phyloP scores from a whole-genome alignment of 106 monocot genomes.

The Vanilla planifolia region DNA sequence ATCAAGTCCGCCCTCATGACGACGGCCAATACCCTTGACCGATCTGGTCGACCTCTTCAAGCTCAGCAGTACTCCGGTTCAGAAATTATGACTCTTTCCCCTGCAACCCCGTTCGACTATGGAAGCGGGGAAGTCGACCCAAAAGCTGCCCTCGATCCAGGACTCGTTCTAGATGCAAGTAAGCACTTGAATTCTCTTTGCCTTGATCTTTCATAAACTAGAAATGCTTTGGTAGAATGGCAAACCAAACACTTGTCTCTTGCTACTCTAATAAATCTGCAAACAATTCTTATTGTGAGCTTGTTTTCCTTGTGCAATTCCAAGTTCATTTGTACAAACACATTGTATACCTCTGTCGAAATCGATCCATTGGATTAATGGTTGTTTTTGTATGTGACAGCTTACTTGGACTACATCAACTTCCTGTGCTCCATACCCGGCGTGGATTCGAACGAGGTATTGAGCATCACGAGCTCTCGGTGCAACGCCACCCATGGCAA shows the following conservation, averaged over 20 bases:
- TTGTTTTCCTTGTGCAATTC: neutral
- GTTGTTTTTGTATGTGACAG: slow-evolving; percentile 23
- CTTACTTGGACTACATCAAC: slow-evolving; percentile 69
- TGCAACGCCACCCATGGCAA: slow-evolving; percentile 44
- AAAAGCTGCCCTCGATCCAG: slow-evolving; percentile 84
- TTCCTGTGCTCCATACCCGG: slow-evolving; percentile 78
- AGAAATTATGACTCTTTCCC: slow-evolving; percentile 44
- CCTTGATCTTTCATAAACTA: neutral
- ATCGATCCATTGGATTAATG: neutral
- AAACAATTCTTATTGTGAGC: no score
- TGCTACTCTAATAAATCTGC: neutral
- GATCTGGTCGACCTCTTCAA: slow-evolving; percentile 52
- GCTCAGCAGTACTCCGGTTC: slow-evolving; percentile 72
- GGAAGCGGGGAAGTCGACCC: slow-evolving; percentile 90
- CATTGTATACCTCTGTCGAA: neutral
- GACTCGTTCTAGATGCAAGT: slow-evolving; percentile 88
- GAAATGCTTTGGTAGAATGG: neutral
- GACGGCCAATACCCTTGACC: slow-evolving; percentile 66
- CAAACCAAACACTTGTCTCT: neutral
- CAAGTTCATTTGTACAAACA: neutral
- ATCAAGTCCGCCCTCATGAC: slow-evolving; percentile 98
- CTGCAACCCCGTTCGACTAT: slow-evolving; percentile 89
- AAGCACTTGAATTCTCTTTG: slow-evolving; percentile 20
- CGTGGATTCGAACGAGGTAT: slow-evolving; percentile 51
- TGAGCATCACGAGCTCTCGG: slow-evolving; percentile 45